phyloP scores from a whole-genome alignment of 768 basidiomycete species.

The Phaffia australis region DNA sequence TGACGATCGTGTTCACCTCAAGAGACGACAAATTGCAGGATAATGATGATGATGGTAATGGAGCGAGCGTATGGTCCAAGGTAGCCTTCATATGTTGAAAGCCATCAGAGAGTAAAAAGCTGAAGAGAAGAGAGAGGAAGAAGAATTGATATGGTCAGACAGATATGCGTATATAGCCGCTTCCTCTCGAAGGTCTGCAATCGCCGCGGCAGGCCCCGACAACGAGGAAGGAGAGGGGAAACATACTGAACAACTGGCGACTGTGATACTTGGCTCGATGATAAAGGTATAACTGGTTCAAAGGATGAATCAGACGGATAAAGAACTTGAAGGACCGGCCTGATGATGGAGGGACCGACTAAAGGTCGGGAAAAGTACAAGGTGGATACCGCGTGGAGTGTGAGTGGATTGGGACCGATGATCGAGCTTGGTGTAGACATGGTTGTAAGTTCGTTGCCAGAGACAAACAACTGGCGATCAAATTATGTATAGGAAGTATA shows the following conservation, averaged over 20 bases:
- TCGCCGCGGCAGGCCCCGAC: not conserved
- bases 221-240: not conserved
- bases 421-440: too few species aligned
- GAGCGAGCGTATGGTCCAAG: not conserved
- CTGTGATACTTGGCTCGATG: not conserved
- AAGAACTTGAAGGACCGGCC: conserved; percentile 15
- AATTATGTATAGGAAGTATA: too few species aligned
- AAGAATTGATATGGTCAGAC: not conserved
- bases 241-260: not conserved
- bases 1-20: not conserved
- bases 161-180: not conserved
- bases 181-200: conserved; percentile 1
- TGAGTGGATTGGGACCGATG: not conserved
- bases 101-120: conserved; percentile 10
- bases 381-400: conserved; percentile 7
- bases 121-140: not conserved
- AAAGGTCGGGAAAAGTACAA: not conserved
- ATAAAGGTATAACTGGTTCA: too few species aligned
- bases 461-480: too few species aligned
- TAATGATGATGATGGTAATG: not conserved
- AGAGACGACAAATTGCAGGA: not conserved
- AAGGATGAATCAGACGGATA: too few species aligned
- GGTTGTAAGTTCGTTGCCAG: too few species aligned
- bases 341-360: conserved; percentile 2
- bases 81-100: conserved; percentile 1